phyloP scores from a whole-genome alignment of 164 flowering plant species.

The Stephania cephalantha region DNA sequence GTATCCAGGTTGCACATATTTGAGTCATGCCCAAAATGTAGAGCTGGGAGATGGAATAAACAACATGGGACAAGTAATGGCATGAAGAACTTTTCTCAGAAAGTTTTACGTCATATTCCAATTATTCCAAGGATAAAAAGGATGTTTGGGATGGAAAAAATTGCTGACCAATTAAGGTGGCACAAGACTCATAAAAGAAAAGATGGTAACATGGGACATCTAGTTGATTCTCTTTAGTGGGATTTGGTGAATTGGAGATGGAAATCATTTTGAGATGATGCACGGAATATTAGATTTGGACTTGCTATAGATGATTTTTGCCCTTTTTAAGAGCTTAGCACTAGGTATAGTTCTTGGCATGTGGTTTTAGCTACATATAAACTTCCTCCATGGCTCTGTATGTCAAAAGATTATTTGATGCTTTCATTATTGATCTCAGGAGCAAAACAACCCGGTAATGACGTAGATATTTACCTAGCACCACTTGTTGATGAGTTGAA shows the following conservation, averaged over 20 bases:
- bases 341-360: not conserved
- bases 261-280: no score
- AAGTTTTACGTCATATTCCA: no score
- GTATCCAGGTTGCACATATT: no score
- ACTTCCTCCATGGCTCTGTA: not conserved
- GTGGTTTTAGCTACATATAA: not conserved
- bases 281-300: no score
- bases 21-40: no score
- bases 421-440: not conserved
- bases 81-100: no score
- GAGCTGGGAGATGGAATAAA: no score
- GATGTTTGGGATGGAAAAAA: not conserved
- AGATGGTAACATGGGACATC: conserved; percentile 4
- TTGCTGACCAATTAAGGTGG: not conserved
- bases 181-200: not conserved
- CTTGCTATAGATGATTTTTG: not conserved
- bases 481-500: not conserved
- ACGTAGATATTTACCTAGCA: not conserved
- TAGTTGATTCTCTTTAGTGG: not conserved
- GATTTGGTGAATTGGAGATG: not conserved
- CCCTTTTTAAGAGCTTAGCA: not conserved
- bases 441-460: not conserved
- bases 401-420: not conserved
- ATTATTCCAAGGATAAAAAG: no score
- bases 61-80: no score